phyloP scores from a whole-genome alignment of 1,139 yeast species.

The Hyphopichia burtonii region DNA sequence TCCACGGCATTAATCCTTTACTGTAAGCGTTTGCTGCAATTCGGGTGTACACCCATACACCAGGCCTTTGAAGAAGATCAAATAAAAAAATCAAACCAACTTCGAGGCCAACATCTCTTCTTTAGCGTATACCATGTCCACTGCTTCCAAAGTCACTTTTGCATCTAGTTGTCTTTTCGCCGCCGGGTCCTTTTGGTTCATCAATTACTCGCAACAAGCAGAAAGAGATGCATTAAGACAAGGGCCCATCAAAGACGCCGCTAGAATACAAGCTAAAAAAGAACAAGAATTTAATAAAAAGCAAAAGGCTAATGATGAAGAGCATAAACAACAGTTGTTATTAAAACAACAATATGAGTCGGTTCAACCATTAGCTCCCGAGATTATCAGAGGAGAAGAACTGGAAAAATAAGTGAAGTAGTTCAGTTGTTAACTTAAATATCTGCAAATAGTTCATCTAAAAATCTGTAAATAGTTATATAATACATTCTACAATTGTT shows the following conservation, averaged over 20 bases:
- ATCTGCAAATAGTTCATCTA: no score
- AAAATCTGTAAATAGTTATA: constrained; percentile 3
- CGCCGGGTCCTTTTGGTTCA: constrained; percentile 59
- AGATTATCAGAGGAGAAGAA: constrained; percentile 36
- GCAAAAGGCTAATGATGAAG: constrained; percentile 58
- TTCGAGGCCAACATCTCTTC: no score
- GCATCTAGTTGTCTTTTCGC: constrained; percentile 59
- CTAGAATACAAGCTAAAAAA: constrained; percentile 50
- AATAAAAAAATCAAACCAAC: no score
- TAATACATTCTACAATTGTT: constrained; percentile 17
- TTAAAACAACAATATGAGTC: constrained; percentile 61
- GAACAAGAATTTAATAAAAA: constrained; percentile 29
- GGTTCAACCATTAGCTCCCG: constrained; percentile 59
- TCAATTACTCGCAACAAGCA: constrained; percentile 63
- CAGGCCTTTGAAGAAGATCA: no score
- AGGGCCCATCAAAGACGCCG: constrained; percentile 80
- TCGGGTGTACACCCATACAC: no score
- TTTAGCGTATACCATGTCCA: constrained; percentile 49
- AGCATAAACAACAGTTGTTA: constrained; percentile 72
- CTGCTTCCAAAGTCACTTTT: constrained; percentile 69
- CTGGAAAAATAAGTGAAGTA: not conserved
- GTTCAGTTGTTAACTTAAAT: no score
- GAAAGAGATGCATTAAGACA: constrained; percentile 71
- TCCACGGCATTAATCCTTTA: no score
- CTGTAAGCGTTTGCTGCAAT: no score